A percentile compares a stretch with the other conserved stretches of the same genome.
These are phyloP conservation scores for Polysphondylium violaceum DNA, from an alignment of 78 protist genomes.

Conservation along the genomic window DNA sequence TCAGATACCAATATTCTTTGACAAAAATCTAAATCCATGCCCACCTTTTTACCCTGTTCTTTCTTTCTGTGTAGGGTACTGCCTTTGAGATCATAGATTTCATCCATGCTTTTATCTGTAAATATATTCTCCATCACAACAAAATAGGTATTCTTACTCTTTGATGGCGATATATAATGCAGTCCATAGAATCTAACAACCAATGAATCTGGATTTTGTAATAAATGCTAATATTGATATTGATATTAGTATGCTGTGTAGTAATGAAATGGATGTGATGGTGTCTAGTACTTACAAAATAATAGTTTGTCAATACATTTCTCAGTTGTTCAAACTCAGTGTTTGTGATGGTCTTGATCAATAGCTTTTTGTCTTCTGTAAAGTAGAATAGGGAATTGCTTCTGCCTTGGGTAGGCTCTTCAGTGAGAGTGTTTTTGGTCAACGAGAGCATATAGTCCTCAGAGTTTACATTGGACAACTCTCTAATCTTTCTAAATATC, in stretches of 20 bases:
- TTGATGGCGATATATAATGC: constrained; percentile 73
- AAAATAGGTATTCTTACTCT: constrained; percentile 59
- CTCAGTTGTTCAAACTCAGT: constrained; percentile 59
- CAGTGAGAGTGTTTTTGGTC: constrained; percentile 37
- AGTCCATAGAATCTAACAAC: constrained; percentile 56
- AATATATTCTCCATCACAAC: constrained; percentile 74
- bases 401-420: constrained; percentile 55
- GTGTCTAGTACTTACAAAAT: constrained; percentile 36
- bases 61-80: constrained; percentile 55
- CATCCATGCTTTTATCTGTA: constrained; percentile 32
- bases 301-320: constrained; percentile 42
- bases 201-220: constrained; percentile 59
- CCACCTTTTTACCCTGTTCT: constrained; percentile 38
- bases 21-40: constrained; percentile 73
- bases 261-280: too few species aligned
- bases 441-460: constrained; percentile 71
- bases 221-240: constrained; percentile 37
- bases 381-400: constrained; percentile 67
- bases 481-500: constrained; percentile 66
- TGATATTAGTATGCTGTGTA: neutral
- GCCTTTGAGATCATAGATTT: constrained; percentile 70
- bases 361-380: constrained; percentile 53
- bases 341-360: constrained; percentile 54
- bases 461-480: constrained; percentile 41
- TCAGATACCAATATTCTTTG: constrained; percentile 44